phyloP scores from a whole-genome alignment of 129 eudicot species.

The Flaveria linearis region DNA sequence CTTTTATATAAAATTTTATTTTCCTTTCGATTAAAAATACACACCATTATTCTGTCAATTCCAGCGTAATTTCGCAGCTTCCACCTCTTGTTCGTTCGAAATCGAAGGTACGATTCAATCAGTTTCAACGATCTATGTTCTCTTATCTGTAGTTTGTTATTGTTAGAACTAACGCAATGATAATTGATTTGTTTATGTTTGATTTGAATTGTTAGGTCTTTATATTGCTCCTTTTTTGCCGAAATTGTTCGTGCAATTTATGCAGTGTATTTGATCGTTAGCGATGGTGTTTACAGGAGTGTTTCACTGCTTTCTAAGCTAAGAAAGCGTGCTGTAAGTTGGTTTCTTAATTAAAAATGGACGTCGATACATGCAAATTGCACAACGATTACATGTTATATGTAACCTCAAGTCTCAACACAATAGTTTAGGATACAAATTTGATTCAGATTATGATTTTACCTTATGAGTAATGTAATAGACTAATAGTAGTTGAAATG shows the following conservation, averaged over 20 bases:
- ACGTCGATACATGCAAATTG: no score
- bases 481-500: not conserved
- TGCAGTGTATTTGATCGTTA: constrained; percentile 29
- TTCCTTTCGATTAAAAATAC: no score
- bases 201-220: constrained; percentile 25
- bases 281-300: constrained; percentile 66
- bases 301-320: constrained; percentile 75
- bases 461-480: not conserved
- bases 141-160: not conserved
- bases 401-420: no score
- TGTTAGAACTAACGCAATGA: not conserved
- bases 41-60: no score
- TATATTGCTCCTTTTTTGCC: constrained; percentile 12
- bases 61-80: constrained; percentile 2
- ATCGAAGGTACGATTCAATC: constrained; percentile 12
- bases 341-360: not conserved
- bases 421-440: not conserved
- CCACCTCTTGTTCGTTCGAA: not conserved
- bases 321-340: constrained; percentile 72
- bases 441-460: not conserved
- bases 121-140: not conserved
- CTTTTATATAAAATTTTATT: no score
- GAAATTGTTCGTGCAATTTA: constrained; percentile 29
- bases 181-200: constrained; percentile 10
- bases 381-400: not conserved